A percentile compares a stretch with the other conserved stretches of the same genome.
Conservation (phyloP, 495 filamentous ascomycete genomes). For the Monascus purpureus region DNA sequence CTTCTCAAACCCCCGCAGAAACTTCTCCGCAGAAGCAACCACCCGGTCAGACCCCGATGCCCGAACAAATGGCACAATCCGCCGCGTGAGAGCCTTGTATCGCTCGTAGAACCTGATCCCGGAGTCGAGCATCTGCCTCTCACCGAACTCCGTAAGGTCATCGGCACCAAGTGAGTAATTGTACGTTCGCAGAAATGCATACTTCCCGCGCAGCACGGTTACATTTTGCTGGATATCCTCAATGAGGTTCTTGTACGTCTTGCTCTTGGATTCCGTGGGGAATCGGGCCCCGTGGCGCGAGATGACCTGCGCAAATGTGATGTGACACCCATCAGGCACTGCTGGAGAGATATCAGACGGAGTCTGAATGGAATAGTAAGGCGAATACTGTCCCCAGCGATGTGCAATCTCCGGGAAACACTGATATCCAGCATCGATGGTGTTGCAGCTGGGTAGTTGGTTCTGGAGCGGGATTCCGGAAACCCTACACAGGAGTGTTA, state of each 20-base stretch:
- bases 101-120: constrained; percentile 59
- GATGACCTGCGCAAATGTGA: constrained; percentile 68
- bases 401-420: constrained; percentile 47
- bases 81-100: constrained; percentile 43
- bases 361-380: constrained; percentile 50
- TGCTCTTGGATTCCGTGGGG: constrained; percentile 51
- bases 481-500: no score
- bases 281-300: constrained; percentile 75
- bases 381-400: constrained; percentile 77
- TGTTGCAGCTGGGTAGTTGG: constrained; percentile 46
- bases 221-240: constrained; percentile 44
- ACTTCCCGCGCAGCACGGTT: constrained; percentile 39
- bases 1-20: constrained; percentile 53
- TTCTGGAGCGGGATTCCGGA: no score
- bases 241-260: constrained; percentile 40
- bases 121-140: constrained; percentile 60
- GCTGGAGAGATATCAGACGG: constrained; percentile 42
- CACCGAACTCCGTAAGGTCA: constrained; percentile 57
- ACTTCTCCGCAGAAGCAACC: constrained; percentile 57
- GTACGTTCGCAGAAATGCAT: constrained; percentile 53
- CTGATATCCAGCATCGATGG: constrained; percentile 46
- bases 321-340: constrained; percentile 46
- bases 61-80: constrained; percentile 53
- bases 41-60: constrained; percentile 59
- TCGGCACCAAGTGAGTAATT: constrained; percentile 61